These are phyloP conservation scores for Colletotrichum somersetense DNA, from an alignment of 2,329 filamentous ascomycete genomes.

Conservation along the genomic window DNA sequence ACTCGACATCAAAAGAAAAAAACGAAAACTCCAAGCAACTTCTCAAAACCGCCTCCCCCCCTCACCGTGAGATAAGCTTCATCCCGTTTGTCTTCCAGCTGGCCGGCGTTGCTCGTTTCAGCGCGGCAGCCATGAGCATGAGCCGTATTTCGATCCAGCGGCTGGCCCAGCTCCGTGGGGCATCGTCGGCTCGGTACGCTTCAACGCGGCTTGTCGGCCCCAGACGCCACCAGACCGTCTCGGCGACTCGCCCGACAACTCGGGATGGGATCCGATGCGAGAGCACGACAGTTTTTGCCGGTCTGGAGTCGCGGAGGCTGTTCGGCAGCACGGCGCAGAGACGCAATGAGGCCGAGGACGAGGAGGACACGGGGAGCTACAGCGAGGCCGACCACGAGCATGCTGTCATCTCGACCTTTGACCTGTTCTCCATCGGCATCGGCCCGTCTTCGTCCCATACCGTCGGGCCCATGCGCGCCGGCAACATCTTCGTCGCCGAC, in stretches of 20 bases:
- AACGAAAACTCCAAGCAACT: neutral
- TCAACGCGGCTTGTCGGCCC: constrained; percentile 30
- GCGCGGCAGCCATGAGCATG: constrained; percentile 33
- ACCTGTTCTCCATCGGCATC: constrained; percentile 65
- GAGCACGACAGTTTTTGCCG: neutral
- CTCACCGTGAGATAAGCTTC: neutral
- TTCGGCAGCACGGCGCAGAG: constrained; percentile 31
- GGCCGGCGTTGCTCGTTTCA: constrained; percentile 11
- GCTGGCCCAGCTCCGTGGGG: constrained; percentile 39
- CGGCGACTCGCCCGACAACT: constrained; percentile 20
- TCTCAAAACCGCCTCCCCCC: neutral
- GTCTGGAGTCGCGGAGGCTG: neutral
- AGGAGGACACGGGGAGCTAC: constrained; percentile 56
- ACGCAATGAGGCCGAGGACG: constrained; percentile 46
- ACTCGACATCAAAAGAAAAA: neutral
- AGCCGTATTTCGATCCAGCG: constrained; percentile 29
- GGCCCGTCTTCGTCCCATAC: constrained; percentile 65
- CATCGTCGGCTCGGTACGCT: constrained; percentile 35
- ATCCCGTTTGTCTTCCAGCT: neutral
- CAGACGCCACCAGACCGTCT: neutral
- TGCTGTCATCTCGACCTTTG: constrained; percentile 65
- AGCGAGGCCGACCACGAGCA: constrained; percentile 64
- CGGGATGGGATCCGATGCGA: constrained; percentile 8
- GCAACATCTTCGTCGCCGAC: constrained; percentile 64
- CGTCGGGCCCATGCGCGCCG: constrained; percentile 65